phyloP scores from a whole-genome alignment of 257 asterid species.

The Fraxinus quadrangulata region DNA sequence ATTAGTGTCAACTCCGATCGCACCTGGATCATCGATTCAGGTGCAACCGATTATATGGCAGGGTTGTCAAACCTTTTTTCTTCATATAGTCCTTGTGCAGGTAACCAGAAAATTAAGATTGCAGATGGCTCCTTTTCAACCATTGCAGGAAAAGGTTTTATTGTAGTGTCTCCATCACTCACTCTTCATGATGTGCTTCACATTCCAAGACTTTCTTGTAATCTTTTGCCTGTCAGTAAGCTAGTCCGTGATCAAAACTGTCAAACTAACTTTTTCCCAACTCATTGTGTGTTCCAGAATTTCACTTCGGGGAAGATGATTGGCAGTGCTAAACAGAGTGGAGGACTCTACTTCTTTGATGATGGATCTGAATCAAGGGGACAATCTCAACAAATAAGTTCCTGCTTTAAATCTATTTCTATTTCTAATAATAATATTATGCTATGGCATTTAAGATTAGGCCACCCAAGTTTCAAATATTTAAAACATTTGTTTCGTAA shows the following conservation, averaged over 20 bases:
- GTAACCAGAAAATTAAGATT: too few species aligned
- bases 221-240: background rate
- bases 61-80: background rate
- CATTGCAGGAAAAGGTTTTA: background rate
- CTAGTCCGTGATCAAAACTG: background rate
- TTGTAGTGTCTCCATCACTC: background rate
- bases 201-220: too few species aligned
- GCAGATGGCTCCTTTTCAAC: too few species aligned
- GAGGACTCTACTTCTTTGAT: conserved; percentile 1
- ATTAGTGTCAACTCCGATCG: background rate
- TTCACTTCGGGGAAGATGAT: background rate
- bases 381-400: background rate
- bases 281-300: too few species aligned
- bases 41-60: conserved; percentile 7
- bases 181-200: conserved; percentile 2
- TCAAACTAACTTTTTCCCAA: background rate
- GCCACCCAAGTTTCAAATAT: background rate
- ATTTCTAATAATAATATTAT: background rate
- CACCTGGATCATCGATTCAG: conserved; percentile 4
- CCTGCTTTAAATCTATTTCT: background rate
- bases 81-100: too few species aligned
- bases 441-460: background rate
- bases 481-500: conserved; percentile 10
- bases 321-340: background rate
- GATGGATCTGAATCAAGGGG: background rate